Evolutionary conservation across 2,329 filamentous ascomycete species (phyloP).

Genomic region (Gremmenia infestans): DNA sequence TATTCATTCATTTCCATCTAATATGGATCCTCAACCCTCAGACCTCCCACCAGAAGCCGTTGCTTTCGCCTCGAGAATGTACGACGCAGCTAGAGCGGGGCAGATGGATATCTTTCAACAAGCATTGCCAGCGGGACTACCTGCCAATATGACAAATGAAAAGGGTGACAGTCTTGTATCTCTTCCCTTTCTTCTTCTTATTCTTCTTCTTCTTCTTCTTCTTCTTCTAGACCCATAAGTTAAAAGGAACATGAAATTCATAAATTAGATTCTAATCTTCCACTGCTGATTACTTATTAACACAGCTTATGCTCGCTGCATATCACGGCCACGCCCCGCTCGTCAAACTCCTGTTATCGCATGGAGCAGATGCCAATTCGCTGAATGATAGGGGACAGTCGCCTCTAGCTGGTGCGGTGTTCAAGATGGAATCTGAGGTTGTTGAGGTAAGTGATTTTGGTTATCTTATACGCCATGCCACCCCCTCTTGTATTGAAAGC

Average conservation of each 20-base stretch:
- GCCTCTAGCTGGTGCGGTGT: conserved; percentile 65
- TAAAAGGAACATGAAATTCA: not conserved
- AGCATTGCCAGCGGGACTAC: conserved; percentile 60
- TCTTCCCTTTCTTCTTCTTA: not conserved
- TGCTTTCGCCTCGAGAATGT: conserved; percentile 61
- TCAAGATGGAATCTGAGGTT: conserved; percentile 64
- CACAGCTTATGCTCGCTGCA: conserved; percentile 64
- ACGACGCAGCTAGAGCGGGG: conserved; percentile 59
- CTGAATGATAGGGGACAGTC: conserved; percentile 66
- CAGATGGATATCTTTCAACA: conserved; percentile 53
- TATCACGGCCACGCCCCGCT: conserved; percentile 63
- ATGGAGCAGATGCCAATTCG: conserved; percentile 62
- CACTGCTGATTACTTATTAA: not conserved
- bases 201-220: not conserved
- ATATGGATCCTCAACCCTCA: not conserved
- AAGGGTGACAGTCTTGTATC: conserved; percentile 66
- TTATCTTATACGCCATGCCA: not conserved
- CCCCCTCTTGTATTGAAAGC: not conserved
- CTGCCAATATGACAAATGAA: conserved; percentile 65
- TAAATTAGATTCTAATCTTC: not conserved
- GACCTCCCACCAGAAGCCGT: conserved; percentile 57
- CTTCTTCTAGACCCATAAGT: not conserved
- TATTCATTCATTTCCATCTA: no score
- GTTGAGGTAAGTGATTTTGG: conserved; percentile 43
- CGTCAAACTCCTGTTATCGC: conserved; percentile 53